Base-by-base conservation (phyloP, 345 rosid species). In the Salix exigua region DNA sequence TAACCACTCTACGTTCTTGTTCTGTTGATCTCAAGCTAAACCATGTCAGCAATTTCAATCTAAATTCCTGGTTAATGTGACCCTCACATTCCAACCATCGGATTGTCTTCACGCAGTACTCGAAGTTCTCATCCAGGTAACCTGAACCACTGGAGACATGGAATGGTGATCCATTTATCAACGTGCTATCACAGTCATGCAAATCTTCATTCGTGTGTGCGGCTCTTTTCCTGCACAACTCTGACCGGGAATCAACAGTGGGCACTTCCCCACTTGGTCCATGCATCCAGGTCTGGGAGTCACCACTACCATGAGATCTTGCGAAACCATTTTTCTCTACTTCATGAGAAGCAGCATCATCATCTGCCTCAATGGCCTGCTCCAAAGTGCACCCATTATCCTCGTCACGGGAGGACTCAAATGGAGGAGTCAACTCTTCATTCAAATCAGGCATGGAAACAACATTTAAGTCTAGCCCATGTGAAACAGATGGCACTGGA, bases 41-140 rank as follows among this genome's bases (percentile, higher is more conserved):
- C 99, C 99, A 96, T 48, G 99, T 94, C 70, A 96, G 80, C 86
- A 96, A 85, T 80, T 88, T 96, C 79, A 92, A 77, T 82, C 99
- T 89, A 81, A 96, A 96, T 51, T 88, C 91, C 83, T 82, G 91
- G 66, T 87, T 80, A 4, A 96, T 90, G 77, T 90, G 88, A 64
- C 97, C 97, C 76, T 80, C 92, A 26, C 97, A 83, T 85, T 96
- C 99, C 67, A 96, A 87, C 89, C 88, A 85, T 68, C 99, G 83
- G 60, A 94, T 83, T 75, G 84, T 88, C 88, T 92, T 94, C 78
- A 92, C 97, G 44, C 97, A 90, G 73, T 87, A 85, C 89, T 92
- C 97, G 40, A 96, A 89, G 85, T 87, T 90, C 74, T 92, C 94
- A 31, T 92, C 97, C 83, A 91, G 82, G 83, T 82, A 79, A 40